phyloP scores from a whole-genome alignment of 495 filamentous ascomycete species.

The Xylona heveae region DNA sequence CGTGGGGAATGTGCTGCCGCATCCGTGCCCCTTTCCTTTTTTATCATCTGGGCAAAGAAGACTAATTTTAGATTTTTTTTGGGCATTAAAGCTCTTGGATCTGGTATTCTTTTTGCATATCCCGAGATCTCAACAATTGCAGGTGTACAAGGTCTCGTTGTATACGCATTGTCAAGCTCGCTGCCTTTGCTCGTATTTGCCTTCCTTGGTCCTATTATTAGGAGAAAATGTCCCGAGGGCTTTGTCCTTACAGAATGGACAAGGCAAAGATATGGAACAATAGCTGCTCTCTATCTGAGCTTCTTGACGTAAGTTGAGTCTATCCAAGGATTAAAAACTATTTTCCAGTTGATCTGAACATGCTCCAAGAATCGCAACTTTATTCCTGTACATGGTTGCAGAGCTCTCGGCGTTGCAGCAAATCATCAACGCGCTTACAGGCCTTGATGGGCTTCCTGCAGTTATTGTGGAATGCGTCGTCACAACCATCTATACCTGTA shows the following conservation, averaged over 20 bases:
- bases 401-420: conserved; percentile 56
- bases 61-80: conserved; percentile 5
- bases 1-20: conserved; percentile 85
- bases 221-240: conserved; percentile 50
- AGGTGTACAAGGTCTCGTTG: conserved; percentile 49
- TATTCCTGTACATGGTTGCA: conserved; percentile 67
- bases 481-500: conserved; percentile 62
- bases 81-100: conserved; percentile 47
- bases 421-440: conserved; percentile 47
- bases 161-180: conserved; percentile 47
- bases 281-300: conserved; percentile 44
- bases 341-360: too few species aligned
- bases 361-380: conserved; percentile 34
- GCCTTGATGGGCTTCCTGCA: conserved; percentile 47
- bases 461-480: conserved; percentile 51
- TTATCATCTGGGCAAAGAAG: too few species aligned
- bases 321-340: neutral
- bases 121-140: conserved; percentile 61
- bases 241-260: conserved; percentile 70
- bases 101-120: conserved; percentile 57
- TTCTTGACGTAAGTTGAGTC: conserved; percentile 30
- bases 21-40: conserved; percentile 12
- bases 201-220: conserved; percentile 45
- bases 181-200: conserved; percentile 48
- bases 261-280: conserved; percentile 42